Conservation (phyloP, 805 yeast genomes). For the Candida ficus region DNA sequence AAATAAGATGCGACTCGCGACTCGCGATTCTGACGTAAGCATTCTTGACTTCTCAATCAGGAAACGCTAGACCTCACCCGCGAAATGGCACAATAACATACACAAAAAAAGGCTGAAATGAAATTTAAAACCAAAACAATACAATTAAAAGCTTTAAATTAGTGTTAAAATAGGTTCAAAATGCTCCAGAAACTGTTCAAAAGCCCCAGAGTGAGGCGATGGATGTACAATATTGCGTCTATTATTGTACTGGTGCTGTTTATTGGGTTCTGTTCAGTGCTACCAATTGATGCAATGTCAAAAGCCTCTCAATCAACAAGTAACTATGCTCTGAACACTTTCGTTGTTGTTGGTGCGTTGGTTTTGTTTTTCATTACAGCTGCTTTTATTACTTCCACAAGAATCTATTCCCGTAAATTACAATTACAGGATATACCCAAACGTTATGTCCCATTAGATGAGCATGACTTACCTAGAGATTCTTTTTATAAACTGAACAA, state of each 20-base stretch:
- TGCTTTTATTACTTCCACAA: conserved; percentile 46
- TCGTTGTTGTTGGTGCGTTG: conserved; percentile 71
- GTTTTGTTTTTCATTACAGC: conserved; percentile 52
- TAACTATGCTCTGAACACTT: conserved; percentile 70
- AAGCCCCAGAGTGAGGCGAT: conserved; percentile 22
- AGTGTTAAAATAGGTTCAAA: too few relatives aligned
- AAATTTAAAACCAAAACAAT: background rate
- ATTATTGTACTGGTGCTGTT: conserved; percentile 35
- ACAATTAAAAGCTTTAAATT: too few relatives aligned
- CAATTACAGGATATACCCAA: conserved; percentile 75
- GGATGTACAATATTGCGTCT: conserved; percentile 43
- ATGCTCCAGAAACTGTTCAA: too few relatives aligned
- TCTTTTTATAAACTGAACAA: conserved; percentile 35
- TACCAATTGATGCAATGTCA: conserved; percentile 76
- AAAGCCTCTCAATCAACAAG: conserved; percentile 51
- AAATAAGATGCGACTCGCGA: too few relatives aligned
- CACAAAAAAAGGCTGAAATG: too few relatives aligned
- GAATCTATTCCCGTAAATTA: conserved; percentile 54
- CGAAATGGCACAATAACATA: too few relatives aligned
- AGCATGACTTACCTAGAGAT: conserved; percentile 51
- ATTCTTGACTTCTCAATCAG: conserved; percentile 7
- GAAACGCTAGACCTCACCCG: background rate
- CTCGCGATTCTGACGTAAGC: background rate
- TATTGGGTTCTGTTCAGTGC: conserved; percentile 58
- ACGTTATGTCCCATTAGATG: conserved; percentile 62